These are phyloP conservation scores for Phialophora chinensis DNA, from an alignment of 2,329 filamentous ascomycete genomes.

Conservation along the genomic window DNA sequence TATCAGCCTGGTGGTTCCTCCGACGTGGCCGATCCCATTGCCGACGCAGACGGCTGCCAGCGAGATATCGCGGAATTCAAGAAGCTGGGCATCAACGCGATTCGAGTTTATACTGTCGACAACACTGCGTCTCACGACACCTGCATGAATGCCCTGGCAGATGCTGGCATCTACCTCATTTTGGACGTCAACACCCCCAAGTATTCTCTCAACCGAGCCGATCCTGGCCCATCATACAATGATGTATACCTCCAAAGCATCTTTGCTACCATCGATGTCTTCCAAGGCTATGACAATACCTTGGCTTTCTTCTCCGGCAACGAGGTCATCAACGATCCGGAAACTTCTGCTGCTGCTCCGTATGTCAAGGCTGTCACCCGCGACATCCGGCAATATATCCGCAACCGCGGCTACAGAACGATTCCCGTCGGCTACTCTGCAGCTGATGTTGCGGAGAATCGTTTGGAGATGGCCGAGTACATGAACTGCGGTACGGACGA, in stretches of 20 bases:
- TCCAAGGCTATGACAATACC: conserved; percentile 82
- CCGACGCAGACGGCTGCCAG: conserved; percentile 71
- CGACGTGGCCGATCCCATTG: conserved; percentile 73
- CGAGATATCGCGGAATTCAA: conserved; percentile 83
- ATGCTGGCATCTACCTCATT: conserved; percentile 89
- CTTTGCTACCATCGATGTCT: conserved; percentile 86
- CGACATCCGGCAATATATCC: conserved; percentile 75
- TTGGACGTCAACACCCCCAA: conserved; percentile 89
- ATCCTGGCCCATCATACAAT: conserved; percentile 82
- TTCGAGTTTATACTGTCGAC: conserved; percentile 92
- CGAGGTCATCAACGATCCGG: conserved; percentile 75
- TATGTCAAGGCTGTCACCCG: conserved; percentile 80
- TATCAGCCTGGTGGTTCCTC: conserved; percentile 71
- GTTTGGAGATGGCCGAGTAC: conserved; percentile 83
- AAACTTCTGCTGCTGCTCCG: conserved; percentile 69
- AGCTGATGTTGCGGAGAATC: conserved; percentile 84
- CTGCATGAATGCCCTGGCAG: conserved; percentile 81
- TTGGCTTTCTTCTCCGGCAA: conserved; percentile 85
- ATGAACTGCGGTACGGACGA: conserved; percentile 92
- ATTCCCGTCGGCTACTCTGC: conserved; percentile 77
- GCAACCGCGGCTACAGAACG: conserved; percentile 64
- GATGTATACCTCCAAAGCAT: conserved; percentile 81
- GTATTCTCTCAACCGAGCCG: conserved; percentile 82
- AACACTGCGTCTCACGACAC: conserved; percentile 80
- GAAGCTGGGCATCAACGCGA: conserved; percentile 84